Conservation (phyloP, 1,284 basidiomycete species). For the Marasmius sp. region DNA sequence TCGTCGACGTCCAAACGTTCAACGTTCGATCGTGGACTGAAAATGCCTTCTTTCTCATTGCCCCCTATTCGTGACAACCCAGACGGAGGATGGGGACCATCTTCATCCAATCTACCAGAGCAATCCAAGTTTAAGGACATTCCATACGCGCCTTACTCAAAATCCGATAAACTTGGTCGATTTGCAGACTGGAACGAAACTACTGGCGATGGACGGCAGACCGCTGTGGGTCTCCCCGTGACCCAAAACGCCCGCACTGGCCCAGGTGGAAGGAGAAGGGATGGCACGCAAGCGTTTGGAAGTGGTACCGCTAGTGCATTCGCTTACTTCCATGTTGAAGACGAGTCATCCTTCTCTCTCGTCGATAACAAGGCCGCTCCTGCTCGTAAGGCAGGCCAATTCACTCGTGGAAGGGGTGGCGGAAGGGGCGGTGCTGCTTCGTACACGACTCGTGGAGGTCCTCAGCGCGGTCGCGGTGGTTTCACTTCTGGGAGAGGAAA, state of each 20-base stretch:
- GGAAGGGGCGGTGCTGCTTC: constrained; percentile 41
- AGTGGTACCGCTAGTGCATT: constrained; percentile 92
- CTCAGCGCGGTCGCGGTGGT: constrained; percentile 45
- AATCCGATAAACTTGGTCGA: constrained; percentile 96
- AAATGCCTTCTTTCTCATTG: constrained; percentile 75
- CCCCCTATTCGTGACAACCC: constrained; percentile 80
- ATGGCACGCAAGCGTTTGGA: constrained; percentile 71
- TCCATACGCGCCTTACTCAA: constrained; percentile 96
- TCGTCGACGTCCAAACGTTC: constrained; percentile 5
- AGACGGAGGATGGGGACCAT: constrained; percentile 83
- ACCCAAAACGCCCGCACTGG: constrained; percentile 50
- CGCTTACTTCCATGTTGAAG: constrained; percentile 97
- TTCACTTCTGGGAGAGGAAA: constrained; percentile 34
- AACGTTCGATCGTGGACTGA: constrained; percentile 7
- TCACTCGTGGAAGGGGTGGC: constrained; percentile 57
- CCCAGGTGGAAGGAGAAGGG: constrained; percentile 57
- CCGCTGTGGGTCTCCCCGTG: constrained; percentile 48
- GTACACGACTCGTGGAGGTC: constrained; percentile 45
- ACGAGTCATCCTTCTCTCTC: constrained; percentile 96
- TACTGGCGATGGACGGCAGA: constrained; percentile 62
- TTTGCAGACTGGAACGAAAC: constrained; percentile 97
- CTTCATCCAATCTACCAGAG: constrained; percentile 69
- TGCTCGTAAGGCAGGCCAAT: constrained; percentile 62
- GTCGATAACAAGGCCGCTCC: constrained; percentile 84
- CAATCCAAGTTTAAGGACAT: constrained; percentile 89